Base-by-base conservation (phyloP, 495 filamentous ascomycete genomes). In the Penicillium ochrochloron region DNA sequence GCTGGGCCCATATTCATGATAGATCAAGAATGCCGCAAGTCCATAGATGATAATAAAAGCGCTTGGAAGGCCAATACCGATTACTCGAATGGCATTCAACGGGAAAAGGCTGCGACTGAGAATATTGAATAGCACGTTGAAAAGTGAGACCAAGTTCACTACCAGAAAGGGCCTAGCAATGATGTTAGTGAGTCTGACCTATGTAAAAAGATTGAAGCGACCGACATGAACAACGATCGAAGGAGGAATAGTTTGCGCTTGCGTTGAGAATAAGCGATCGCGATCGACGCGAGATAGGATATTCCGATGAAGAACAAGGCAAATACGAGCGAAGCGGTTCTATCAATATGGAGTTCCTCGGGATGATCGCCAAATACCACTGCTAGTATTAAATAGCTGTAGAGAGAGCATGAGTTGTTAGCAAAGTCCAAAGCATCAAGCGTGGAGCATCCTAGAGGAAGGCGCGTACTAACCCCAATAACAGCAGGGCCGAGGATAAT, bases 81-180 rank as follows among this genome's bases (percentile, higher is more conserved):
- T 61, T 0, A 69, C 66, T 33, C 67, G 70, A 9, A 75, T 57
- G 1, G 61, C 54, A 39, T 54, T 64, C 48, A 77, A 42, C 1
- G 75, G 76, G 1, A 69, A n/a, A 3, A 76, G 53, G 15, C 67
- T 48, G 31, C 72, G 76, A 53, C 64, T 66, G 34, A 73, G 41
- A 42, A 80, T 67, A 51, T 76, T 76, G 39, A 80, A 67, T 2
- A 77, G 27, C 17, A 75, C 62, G 57, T 78, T 76, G 44, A 78
- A 67, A 11, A 77, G 57, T 12, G 73, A 67, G 50, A 80, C 53
- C 12, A 75, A 41, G 48, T 74, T 78, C 34, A 73, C 70, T 14
- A 54, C 50, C 23, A 74, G 15, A 51, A 62, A 72, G 19, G 78
- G 76, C 25, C 78, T 78, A 59, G 21, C 12, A 54, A 10, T 0